Evolutionary conservation across 306 rosid species (phyloP), one percentile per base, ranked within the genome.

Genomic region (Rubus parviflorus): DNA sequence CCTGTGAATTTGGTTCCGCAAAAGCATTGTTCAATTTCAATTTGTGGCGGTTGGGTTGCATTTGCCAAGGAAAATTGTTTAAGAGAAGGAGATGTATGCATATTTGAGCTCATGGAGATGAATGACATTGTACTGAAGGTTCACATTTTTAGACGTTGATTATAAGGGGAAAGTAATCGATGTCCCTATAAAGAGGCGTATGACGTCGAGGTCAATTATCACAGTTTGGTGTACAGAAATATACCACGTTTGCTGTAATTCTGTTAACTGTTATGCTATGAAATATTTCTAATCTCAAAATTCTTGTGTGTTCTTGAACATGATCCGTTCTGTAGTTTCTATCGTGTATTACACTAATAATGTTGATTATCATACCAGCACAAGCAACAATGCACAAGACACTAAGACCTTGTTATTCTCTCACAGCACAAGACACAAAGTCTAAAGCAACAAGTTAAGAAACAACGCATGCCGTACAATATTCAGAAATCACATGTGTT

Each of bases 21-120:
- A 16, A 49, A 69, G 11, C 20, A 1, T 30, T 30, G 22, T 15
- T 3, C 8, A 5, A 43, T 16, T 4, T 8, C 23, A 41, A 19
- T 70, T 35, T 49, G 4, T 17, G 62, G 75, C 51, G 75, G 75
- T 23, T 71, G 75, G 62, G 10, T n/a, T 37, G 68, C 43, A 63
- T 63, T 63, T 37, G 68, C 68, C 15, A 63, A 15, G 12, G 68
- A 35, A 35, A 16, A 63, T 37, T 4, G 42, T 19, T 35, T 63
- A 19, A 62, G 68, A 35, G 67, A 35, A 30, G 67, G 67, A 6
- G 68, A 62, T 35, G 68, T 62, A 30, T 62, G 68, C 43, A 14
- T 15, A 14, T 35, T 62, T 62, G 68, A 62, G 45, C 68, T 62
- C 43, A 30, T 62, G 1, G 4, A 62, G 67, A 35, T 7, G 43